phyloP scores from a whole-genome alignment of 2,329 filamentous ascomycete genomes.

The Colletotrichum sp. region DNA sequence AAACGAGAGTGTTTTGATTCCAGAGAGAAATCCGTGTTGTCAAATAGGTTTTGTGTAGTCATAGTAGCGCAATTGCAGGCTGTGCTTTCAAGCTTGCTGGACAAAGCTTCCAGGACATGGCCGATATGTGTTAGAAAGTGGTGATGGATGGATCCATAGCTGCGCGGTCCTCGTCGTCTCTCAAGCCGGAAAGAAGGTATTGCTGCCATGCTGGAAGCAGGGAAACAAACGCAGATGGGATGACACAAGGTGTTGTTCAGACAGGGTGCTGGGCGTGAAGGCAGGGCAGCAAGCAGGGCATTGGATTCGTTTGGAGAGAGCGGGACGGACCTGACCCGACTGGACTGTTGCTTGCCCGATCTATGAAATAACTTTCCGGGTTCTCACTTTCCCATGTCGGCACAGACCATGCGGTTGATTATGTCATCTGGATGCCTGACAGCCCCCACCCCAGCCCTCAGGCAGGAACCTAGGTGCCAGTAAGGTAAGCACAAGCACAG shows the following conservation, averaged over 20 bases:
- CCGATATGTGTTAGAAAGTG: neutral
- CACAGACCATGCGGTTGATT: neutral
- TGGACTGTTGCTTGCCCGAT: neutral
- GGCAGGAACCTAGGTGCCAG: neutral
- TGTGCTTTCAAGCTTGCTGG: neutral
- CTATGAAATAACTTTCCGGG: constrained; percentile 13
- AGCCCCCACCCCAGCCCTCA: neutral
- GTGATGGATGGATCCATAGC: neutral
- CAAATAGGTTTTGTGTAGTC: neutral
- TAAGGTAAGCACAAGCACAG: neutral
- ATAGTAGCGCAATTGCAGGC: neutral
- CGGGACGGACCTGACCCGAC: neutral
- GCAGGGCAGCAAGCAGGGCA: neutral
- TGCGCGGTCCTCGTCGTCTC: neutral
- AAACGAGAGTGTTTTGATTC: neutral
- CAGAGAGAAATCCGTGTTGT: neutral
- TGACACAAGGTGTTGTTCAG: neutral
- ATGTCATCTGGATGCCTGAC: neutral
- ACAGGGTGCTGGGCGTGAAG: neutral
- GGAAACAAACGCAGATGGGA: neutral
- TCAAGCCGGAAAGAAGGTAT: neutral
- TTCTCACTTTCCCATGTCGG: constrained; percentile 9
- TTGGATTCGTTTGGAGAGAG: neutral
- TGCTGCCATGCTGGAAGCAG: neutral
- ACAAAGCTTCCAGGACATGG: neutral